phyloP scores from a whole-genome alignment of 2,329 filamentous ascomycete species.

The Myriangium duriaei region DNA sequence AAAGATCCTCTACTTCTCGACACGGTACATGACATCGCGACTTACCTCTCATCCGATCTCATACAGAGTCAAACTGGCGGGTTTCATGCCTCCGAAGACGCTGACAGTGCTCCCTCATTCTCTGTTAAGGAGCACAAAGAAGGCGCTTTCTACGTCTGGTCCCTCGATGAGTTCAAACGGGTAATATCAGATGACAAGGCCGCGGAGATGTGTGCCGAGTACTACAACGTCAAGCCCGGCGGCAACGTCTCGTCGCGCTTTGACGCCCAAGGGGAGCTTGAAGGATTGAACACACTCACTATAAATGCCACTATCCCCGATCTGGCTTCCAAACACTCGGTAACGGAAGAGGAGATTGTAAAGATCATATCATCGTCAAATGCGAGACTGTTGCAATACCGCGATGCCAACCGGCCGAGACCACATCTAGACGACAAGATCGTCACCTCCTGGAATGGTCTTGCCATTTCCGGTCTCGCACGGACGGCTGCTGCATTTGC shows the following conservation, averaged over 20 bases:
- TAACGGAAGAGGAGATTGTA: constrained; percentile 56
- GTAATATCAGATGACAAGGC: constrained; percentile 57
- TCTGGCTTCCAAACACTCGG: constrained; percentile 61
- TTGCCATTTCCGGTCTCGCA: constrained; percentile 74
- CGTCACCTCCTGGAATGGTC: constrained; percentile 74
- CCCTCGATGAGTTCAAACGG: constrained; percentile 64
- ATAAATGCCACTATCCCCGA: constrained; percentile 55
- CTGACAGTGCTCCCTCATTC: constrained; percentile 66
- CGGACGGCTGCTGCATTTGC: constrained; percentile 59
- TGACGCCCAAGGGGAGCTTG: constrained; percentile 86
- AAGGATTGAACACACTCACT: constrained; percentile 80
- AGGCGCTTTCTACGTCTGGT: constrained; percentile 93
- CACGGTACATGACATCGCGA: constrained; percentile 66
- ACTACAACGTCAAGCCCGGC: constrained; percentile 72
- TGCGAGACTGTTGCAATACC: constrained; percentile 54
- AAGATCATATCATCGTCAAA: constrained; percentile 55
- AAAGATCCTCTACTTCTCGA: constrained; percentile 61
- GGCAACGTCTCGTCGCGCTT: constrained; percentile 75
- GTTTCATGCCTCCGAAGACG: constrained; percentile 80
- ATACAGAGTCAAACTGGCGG: constrained; percentile 58
- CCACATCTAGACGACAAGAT: constrained; percentile 82
- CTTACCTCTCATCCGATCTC: constrained; percentile 66
- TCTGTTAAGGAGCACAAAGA: constrained; percentile 73
- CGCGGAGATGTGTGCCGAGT: constrained; percentile 61
- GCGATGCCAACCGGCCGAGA: constrained; percentile 60